These are phyloP conservation scores for Penicillium rolfsii DNA, from an alignment of 2,329 filamentous ascomycete genomes.

Conservation along the genomic window DNA sequence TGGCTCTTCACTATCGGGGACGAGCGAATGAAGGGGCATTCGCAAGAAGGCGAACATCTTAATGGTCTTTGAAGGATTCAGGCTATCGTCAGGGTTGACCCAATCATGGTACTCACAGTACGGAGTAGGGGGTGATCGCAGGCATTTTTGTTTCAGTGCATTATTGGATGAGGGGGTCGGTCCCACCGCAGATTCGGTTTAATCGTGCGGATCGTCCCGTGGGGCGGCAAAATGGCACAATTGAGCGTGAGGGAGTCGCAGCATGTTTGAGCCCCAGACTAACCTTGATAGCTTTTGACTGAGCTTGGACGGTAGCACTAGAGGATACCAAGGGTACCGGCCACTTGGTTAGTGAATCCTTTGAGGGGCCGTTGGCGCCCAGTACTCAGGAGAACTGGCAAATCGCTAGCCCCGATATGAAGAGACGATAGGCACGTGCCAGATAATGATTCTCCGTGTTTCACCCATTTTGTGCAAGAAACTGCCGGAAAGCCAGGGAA, in stretches of 20 bases:
- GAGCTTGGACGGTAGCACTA: not conserved
- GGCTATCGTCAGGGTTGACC: not conserved
- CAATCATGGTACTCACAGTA: not conserved
- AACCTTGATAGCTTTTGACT: not conserved
- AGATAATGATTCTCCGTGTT: not conserved
- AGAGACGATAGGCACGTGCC: not conserved
- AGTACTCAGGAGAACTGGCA: not conserved
- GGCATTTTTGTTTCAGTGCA: not conserved
- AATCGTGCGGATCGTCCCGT: conserved; percentile 19
- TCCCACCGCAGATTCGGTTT: conserved; percentile 12
- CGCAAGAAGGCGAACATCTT: not conserved
- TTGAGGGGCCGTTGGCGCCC: not conserved
- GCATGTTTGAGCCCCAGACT: not conserved
- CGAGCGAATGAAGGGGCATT: not conserved
- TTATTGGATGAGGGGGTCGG: conserved; percentile 9
- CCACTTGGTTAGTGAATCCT: not conserved
- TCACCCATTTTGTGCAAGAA: not conserved
- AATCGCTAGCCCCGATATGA: not conserved
- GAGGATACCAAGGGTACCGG: not conserved
- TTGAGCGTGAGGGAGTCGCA: not conserved
- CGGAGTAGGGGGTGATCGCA: not conserved
- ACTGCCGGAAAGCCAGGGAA: not conserved
- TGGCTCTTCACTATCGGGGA: not conserved
- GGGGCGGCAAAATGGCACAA: conserved; percentile 5
- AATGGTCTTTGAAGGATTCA: conserved; percentile 4